Percentiles rank a stretch among this genome's conserved stretches.
phyloP scores from a whole-genome alignment of 768 basidiomycete species.

The Tricholoma sp. region DNA sequence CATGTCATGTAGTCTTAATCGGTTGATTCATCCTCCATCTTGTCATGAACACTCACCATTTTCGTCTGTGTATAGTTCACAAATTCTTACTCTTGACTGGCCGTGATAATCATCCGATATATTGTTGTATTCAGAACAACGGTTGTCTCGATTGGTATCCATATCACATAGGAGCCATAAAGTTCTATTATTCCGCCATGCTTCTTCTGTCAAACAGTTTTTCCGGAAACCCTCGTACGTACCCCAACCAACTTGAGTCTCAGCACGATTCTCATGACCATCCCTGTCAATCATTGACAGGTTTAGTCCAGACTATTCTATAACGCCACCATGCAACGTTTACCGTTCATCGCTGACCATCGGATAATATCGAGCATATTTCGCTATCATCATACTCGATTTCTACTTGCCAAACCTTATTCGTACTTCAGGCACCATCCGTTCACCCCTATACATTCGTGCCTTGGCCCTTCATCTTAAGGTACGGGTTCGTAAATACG shows the following conservation, averaged over 20 bases:
- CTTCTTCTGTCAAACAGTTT: neutral
- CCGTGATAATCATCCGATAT: neutral
- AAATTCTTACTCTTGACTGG: neutral
- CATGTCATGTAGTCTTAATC: too few species aligned
- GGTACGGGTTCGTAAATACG: neutral
- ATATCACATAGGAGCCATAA: neutral
- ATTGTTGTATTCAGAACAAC: neutral
- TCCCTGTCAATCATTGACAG: neutral
- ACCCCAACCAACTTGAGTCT: neutral
- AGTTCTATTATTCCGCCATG: neutral
- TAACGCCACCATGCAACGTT: neutral
- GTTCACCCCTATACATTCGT: neutral
- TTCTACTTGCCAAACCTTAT: neutral
- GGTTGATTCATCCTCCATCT: neutral
- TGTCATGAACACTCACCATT: too few species aligned
- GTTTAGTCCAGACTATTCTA: neutral
- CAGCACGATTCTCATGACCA: neutral
- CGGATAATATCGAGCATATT: too few species aligned
- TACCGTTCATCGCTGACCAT: neutral
- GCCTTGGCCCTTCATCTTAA: neutral
- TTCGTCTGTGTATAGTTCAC: too few species aligned
- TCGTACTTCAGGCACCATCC: neutral
- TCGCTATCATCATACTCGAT: too few species aligned
- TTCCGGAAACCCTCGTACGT: neutral
- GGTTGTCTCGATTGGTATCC: neutral